phyloP scores from a whole-genome alignment of 306 rosid species.

The Pueraria montana region DNA sequence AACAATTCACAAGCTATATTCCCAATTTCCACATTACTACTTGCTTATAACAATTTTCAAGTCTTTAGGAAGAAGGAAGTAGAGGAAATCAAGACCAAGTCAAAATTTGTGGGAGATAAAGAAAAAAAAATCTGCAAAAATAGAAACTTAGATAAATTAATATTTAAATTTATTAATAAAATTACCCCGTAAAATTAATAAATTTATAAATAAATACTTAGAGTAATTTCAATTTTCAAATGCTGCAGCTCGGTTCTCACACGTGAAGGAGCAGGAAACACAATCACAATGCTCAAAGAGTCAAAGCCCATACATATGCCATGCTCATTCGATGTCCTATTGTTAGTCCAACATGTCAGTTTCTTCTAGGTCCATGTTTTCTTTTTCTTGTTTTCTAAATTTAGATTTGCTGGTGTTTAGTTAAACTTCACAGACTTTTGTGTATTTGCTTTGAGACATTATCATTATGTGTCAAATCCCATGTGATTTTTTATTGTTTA shows the following conservation, averaged over 20 bases:
- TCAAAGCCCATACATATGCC: conserved; percentile 54
- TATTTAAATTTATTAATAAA: too few relatives aligned
- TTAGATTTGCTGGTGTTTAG: conserved; percentile 38
- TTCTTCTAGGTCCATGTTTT: background rate
- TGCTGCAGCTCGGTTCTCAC: too few relatives aligned
- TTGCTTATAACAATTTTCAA: background rate
- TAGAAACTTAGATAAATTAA: background rate
- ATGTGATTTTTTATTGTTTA: conserved; percentile 17
- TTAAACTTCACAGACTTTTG: conserved; percentile 22
- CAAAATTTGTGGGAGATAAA: background rate
- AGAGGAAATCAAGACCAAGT: background rate
- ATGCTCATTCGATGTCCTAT: conserved; percentile 40
- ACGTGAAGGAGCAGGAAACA: conserved; percentile 47
- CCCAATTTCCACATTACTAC: background rate
- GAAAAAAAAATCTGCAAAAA: background rate
- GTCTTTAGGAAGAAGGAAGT: background rate
- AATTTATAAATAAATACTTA: too few relatives aligned
- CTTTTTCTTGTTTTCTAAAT: background rate
- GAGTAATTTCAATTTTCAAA: too few relatives aligned
- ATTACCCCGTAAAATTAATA: too few relatives aligned
- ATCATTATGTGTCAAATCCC: conserved; percentile 36
- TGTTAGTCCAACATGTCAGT: conserved; percentile 45
- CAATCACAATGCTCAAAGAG: conserved; percentile 39
- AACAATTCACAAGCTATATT: background rate
- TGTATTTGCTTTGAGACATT: conserved; percentile 32